Conservation (phyloP, 768 basidiomycete species). For the Grammothele lineata region DNA sequence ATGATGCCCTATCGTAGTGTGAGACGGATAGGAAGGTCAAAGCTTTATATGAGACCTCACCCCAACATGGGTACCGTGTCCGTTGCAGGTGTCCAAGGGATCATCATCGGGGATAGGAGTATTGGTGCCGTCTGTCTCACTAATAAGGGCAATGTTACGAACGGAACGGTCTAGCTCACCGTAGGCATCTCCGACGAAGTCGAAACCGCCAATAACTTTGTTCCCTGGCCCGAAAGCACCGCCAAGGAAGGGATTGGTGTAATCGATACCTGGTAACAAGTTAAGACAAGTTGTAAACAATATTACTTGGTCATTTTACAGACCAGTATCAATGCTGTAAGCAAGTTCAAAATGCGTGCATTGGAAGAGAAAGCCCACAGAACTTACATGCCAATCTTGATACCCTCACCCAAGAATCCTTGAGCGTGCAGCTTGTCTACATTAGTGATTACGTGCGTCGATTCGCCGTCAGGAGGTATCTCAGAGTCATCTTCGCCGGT, state of each 20-base stretch:
- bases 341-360: background rate
- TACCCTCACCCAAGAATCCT: constrained; percentile 57
- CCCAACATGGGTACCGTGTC: constrained; percentile 55
- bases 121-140: constrained; percentile 36
- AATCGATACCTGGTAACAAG: constrained; percentile 43
- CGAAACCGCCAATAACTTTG: constrained; percentile 49
- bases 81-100: constrained; percentile 44
- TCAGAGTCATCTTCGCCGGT: constrained; percentile 37
- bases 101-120: constrained; percentile 46
- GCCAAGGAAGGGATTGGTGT: constrained; percentile 51
- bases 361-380: background rate
- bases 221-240: constrained; percentile 51
- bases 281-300: too few species aligned
- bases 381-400: constrained; percentile 63
- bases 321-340: constrained; percentile 42
- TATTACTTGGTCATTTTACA: background rate
- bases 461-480: constrained; percentile 42
- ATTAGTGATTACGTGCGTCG: constrained; percentile 53
- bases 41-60: constrained; percentile 21
- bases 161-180: constrained; percentile 4
- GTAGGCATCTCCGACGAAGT: constrained; percentile 56
- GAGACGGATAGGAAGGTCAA: background rate
- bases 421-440: constrained; percentile 62
- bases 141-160: background rate
- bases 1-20: constrained; percentile 63